Base-by-base conservation (phyloP, 192 early-diverging fungal species). In the Cetraspora pellucida region DNA sequence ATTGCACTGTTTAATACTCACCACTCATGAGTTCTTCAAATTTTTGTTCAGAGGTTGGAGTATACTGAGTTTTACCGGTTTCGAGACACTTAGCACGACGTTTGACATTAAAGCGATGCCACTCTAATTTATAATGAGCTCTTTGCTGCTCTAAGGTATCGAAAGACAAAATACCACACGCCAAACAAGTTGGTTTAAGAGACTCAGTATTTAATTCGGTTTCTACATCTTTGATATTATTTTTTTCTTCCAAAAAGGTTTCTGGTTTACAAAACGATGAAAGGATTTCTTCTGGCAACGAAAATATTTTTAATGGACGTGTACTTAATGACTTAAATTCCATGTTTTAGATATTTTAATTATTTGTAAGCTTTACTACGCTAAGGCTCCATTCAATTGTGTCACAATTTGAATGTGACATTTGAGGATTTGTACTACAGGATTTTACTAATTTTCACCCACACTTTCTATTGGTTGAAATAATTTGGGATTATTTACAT, bases 71-170 rank as follows among this genome's bases (percentile, higher is more conserved):
- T 7, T 77, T 58, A 17, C 66, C 65, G 11, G 78, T 60, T 55
- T 84, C 77, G 13, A 83, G 75, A 49, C 14, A 14, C 23, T 14
- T 16, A 45, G 86, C 54, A 30, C 81, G 77, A 9, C 85, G 83
- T 65, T 89, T 88, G 37, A 89, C 80, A 64, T 90, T 90, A 63
- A 85, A 88, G 11, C 87, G 76, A 72, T 90, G 89, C 87, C 86
- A 90, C 50, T 87, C 87, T 0, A 81, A 74, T 6, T 77, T 83
- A 45, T 81, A 88, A 46, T 90, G 89, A 30, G 76, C 66, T 50
- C 89, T 68, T 28, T 86, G 85, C 43, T 83, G 81, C 16, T 81
- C 77, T 2, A 83, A 81, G 17, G 60, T 77, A 8, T 72, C 76
- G 23, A 78, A 74, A 27, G 81, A 80, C 2, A 61, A 21, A 14